Evolutionary conservation across 176 grass and related monocot genomes (phyloP).

Genomic region (Oryza longistaminata): DNA sequence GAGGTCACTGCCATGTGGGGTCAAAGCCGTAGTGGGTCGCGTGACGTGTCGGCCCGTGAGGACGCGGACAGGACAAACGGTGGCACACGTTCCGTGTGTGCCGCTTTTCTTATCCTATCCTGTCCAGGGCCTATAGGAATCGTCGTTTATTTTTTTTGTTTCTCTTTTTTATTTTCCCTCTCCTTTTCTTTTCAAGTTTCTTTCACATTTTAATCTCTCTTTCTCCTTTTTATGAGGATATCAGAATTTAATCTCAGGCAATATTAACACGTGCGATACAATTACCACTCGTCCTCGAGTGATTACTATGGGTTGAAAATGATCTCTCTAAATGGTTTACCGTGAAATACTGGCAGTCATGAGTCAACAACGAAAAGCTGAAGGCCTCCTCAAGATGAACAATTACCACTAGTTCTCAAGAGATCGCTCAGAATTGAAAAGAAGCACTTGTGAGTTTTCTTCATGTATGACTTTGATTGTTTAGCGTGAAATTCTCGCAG

Average conservation of each 20-base stretch:
- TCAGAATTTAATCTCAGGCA: neutral
- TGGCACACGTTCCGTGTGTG: conserved; percentile 3
- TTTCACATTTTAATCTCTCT: neutral
- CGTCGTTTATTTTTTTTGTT: neutral
- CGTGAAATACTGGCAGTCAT: too few relatives aligned
- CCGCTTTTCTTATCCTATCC: conserved; percentile 14
- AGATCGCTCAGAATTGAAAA: too few relatives aligned
- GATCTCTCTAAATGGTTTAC: too few relatives aligned
- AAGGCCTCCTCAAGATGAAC: too few relatives aligned
- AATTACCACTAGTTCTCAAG: too few relatives aligned
- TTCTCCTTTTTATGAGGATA: neutral
- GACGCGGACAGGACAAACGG: neutral
- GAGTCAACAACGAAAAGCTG: too few relatives aligned
- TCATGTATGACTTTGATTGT: too few relatives aligned
- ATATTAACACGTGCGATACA: neutral
- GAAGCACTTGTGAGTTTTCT: too few relatives aligned
- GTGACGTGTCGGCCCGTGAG: neutral
- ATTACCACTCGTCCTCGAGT: neutral
- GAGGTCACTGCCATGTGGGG: neutral
- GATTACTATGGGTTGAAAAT: too few relatives aligned
- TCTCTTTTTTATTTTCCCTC: too few relatives aligned
- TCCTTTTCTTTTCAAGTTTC: neutral
- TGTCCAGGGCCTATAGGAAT: neutral
- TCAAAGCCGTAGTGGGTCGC: neutral
- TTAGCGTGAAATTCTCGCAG: too few relatives aligned